Base-by-base conservation (phyloP, 2,329 filamentous ascomycete species). In the Cladosporium phlei region DNA sequence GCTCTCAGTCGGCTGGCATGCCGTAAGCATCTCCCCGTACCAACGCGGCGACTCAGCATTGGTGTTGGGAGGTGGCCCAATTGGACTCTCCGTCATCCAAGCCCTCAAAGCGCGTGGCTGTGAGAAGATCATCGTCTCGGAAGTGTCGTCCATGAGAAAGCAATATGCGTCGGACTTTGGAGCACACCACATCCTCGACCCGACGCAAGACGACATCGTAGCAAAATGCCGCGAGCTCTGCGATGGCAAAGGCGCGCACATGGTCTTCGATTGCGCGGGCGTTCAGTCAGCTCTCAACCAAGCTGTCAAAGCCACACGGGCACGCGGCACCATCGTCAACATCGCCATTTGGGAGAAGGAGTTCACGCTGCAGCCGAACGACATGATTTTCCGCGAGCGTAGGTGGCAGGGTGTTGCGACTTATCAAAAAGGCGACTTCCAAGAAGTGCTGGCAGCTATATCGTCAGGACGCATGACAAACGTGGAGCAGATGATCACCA, bases 331-430 rank as follows among this genome's bases (percentile, higher is more conserved):
- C 2, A 64, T 77, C 22, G 69, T 78, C 46, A 78, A 78, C 46
- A 75, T 78, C 42, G 76, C 75, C 7, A 73, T 79, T 28, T 77
- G 74, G 74, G 74, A 76, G 59, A 75, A 76, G 58, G 59, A 68
- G n/a, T 71, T 68, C 35, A 67, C 65, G 0, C 66, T 78, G 32
- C 62, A 65, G 25, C 72, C 74, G 4, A 78, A 77, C 46, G 68
- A 73, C 47, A 62, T 78, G 27, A 69, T 74, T 3, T 77, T 78
- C 63, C 69, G 73, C 48, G 75, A 78, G 60, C 64, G 70, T 44
- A 70, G 58, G n/a, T 78, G 76, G 48, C 66, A 75, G 59, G 74
- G 73, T 25, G 69, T 77, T 27, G 73, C 73, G 20, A 76, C 73
- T 1, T 78, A 76, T 57, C 64, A 69, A 32, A 63, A 70, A n/a